Evolutionary conservation across 202 grass and related monocot genomes (phyloP).

Genomic region (Digitaria exilis): DNA sequence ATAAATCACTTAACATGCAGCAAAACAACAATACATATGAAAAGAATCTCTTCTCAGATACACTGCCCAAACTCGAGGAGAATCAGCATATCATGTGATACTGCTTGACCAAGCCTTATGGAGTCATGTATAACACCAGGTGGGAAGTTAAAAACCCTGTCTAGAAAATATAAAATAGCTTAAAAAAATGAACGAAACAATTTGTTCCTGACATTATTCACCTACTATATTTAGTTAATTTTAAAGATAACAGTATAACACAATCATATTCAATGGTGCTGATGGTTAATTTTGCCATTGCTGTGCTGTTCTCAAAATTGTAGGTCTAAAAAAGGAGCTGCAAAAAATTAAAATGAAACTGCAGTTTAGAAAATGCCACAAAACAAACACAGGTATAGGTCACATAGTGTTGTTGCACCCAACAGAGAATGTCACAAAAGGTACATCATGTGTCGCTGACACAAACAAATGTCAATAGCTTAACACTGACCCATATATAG

Average conservation of each 20-base stretch:
- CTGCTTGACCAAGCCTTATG: conserved; percentile 19
- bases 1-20: conserved; percentile 33
- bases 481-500: neutral
- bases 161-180: neutral
- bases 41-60: conserved; percentile 29
- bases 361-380: neutral
- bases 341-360: conserved; percentile 15
- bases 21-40: conserved; percentile 19
- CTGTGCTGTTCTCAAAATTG: conserved; percentile 21
- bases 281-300: neutral
- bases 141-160: neutral
- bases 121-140: neutral
- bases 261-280: conserved; percentile 2
- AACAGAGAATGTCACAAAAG: conserved; percentile 5
- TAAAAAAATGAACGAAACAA: conserved; percentile 9
- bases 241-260: neutral
- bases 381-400: conserved; percentile 6
- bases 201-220: neutral
- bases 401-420: conserved; percentile 14
- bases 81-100: conserved; percentile 19
- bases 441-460: neutral
- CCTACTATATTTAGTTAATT: neutral
- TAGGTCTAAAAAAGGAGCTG: neutral
- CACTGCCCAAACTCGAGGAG: neutral
- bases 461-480: conserved; percentile 22